Evolutionary conservation across 2,329 filamentous ascomycete genomes (phyloP).

Genomic region (Aspergillus hortae): DNA sequence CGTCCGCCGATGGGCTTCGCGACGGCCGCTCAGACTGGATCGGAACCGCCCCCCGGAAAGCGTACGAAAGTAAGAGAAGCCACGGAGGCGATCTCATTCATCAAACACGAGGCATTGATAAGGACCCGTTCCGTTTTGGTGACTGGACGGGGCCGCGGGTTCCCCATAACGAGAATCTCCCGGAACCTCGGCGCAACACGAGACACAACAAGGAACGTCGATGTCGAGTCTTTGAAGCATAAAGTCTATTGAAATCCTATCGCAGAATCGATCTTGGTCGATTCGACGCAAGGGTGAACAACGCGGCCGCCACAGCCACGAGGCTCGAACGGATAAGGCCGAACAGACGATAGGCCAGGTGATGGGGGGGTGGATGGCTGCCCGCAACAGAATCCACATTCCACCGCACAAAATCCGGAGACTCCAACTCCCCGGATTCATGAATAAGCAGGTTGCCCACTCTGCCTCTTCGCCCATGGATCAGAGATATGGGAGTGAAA

Average conservation of each 20-base stretch:
- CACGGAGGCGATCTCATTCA: background rate
- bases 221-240: no score
- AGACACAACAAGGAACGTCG: no score
- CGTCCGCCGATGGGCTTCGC: no score
- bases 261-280: background rate
- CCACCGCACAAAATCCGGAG: slow-evolving; percentile 11
- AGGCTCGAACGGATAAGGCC: slow-evolving; percentile 7
- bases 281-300: background rate
- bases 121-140: no score
- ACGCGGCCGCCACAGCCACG: background rate
- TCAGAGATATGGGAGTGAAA: background rate
- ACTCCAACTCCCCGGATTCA: slow-evolving; percentile 18
- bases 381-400: slow-evolving; percentile 2
- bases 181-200: no score
- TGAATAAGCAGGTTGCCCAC: slow-evolving; percentile 10
- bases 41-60: slow-evolving; percentile 9
- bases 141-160: background rate
- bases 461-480: background rate
- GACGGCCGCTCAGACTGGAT: no score
- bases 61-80: slow-evolving; percentile 6
- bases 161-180: background rate
- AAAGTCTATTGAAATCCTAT: no score
- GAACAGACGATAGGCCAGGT: background rate
- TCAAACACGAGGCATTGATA: no score
- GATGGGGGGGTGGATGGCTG: background rate